Conservation (phyloP, 108 stramenopile species). For the Fragilaria crotonensis region DNA sequence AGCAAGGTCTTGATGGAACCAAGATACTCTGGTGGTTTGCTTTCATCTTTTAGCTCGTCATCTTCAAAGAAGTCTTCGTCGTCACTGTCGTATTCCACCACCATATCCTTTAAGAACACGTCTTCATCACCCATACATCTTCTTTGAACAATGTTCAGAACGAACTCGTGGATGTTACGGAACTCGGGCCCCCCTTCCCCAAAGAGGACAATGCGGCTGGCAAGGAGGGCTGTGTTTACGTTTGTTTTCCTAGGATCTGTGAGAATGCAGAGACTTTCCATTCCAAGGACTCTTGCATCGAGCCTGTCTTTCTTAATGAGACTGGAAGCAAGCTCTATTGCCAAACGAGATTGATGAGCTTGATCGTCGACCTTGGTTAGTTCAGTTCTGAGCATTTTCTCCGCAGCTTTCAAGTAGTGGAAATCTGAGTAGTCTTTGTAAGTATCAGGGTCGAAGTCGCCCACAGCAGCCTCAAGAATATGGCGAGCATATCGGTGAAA, state of each 20-base stretch:
- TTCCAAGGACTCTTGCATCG: background rate
- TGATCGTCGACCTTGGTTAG: background rate
- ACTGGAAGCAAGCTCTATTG: background rate
- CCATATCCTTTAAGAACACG: background rate
- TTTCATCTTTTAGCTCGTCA: background rate
- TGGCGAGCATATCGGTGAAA: conserved; percentile 2
- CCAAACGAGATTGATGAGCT: background rate
- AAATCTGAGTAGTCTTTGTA: background rate
- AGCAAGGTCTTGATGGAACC: background rate
- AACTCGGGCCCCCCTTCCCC: background rate
- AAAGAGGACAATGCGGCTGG: background rate
- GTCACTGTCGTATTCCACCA: conserved; percentile 2
- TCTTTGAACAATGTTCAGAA: background rate
- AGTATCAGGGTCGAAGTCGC: background rate
- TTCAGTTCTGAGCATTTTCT: background rate
- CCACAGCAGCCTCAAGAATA: background rate
- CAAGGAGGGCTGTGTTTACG: too few relatives aligned
- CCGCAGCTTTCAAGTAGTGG: background rate
- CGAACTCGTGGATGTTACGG: background rate
- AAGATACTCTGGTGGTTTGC: background rate
- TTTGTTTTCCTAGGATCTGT: background rate
- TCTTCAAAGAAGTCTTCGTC: conserved; percentile 4
- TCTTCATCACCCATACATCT: background rate
- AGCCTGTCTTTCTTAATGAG: background rate
- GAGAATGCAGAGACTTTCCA: background rate